Conservation (phyloP, 495 filamentous ascomycete species). For the Penicillium egyptiacum region DNA sequence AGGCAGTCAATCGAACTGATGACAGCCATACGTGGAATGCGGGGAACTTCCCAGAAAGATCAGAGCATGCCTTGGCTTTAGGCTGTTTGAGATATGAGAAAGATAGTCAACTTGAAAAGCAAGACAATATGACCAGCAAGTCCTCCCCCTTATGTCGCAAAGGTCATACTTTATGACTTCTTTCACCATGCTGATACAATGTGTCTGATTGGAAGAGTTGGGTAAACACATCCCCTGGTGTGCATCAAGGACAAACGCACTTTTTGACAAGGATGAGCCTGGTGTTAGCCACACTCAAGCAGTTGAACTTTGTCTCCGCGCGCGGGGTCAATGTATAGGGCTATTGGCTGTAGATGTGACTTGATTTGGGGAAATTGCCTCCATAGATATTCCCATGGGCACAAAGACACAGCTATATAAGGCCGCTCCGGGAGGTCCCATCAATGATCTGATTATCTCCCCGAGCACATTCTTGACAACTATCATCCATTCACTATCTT, state of each 20-base stretch:
- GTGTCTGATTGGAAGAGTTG: too few relatives aligned
- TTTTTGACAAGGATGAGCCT: not conserved
- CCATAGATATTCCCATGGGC: not conserved
- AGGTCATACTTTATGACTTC: not conserved
- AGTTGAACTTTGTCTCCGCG: conserved; percentile 9
- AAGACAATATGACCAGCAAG: not conserved
- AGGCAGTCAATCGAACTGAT: not conserved
- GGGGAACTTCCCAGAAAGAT: not conserved
- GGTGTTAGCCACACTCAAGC: not conserved
- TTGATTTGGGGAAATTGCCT: not conserved
- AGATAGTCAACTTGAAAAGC: not conserved
- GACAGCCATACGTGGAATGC: conserved; percentile 1
- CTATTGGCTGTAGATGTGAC: not conserved
- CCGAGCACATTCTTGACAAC: not conserved
- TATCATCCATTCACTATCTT: not conserved
- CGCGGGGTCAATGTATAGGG: not conserved
- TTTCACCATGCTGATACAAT: not conserved
- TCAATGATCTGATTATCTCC: not conserved
- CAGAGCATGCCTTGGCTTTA: not conserved
- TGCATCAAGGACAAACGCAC: not conserved
- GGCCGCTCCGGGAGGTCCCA: not conserved
- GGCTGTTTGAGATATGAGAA: not conserved
- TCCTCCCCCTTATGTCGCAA: not conserved
- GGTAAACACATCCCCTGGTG: not conserved
- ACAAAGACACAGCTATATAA: conserved; percentile 5